Conservation (phyloP, 345 rosid species). For the Alliaria petiolata region DNA sequence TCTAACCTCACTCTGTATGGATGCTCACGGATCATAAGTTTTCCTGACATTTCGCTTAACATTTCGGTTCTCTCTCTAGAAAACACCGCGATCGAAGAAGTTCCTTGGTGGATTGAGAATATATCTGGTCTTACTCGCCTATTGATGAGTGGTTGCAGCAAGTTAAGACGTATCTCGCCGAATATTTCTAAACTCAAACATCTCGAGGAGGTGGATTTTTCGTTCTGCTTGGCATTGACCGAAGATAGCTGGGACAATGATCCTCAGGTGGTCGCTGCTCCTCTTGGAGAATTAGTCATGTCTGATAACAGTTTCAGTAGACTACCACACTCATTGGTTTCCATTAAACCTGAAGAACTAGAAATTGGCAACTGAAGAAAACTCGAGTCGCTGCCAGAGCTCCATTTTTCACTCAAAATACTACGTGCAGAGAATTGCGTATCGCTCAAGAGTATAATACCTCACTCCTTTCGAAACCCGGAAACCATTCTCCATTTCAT, state of each 20-base stretch:
- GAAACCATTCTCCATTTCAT: constrained; percentile 9
- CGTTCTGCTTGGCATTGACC: not conserved
- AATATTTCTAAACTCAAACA: constrained; percentile 9
- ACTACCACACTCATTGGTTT: not conserved
- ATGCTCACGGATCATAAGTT: not conserved
- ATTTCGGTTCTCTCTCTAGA: not conserved
- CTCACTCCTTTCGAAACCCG: not conserved
- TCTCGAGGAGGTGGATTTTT: not conserved
- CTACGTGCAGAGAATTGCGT: not conserved
- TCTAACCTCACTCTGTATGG: not conserved
- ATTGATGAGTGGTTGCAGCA: not conserved
- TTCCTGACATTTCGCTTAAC: not conserved
- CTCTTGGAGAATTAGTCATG: not conserved
- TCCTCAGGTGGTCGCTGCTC: not conserved
- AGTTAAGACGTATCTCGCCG: not conserved
- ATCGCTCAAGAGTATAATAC: not conserved
- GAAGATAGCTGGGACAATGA: constrained; percentile 4
- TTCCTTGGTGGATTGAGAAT: constrained; percentile 2
- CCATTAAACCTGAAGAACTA: not conserved
- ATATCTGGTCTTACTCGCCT: not conserved
- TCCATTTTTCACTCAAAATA: not conserved
- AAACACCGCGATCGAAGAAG: not conserved
- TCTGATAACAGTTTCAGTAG: not conserved
- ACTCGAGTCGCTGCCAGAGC: not conserved
- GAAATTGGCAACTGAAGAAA: not conserved